These are phyloP conservation scores for Aaosphaeria pasadenensis DNA, from an alignment of 2,329 filamentous ascomycete genomes.

Conservation along the genomic window DNA sequence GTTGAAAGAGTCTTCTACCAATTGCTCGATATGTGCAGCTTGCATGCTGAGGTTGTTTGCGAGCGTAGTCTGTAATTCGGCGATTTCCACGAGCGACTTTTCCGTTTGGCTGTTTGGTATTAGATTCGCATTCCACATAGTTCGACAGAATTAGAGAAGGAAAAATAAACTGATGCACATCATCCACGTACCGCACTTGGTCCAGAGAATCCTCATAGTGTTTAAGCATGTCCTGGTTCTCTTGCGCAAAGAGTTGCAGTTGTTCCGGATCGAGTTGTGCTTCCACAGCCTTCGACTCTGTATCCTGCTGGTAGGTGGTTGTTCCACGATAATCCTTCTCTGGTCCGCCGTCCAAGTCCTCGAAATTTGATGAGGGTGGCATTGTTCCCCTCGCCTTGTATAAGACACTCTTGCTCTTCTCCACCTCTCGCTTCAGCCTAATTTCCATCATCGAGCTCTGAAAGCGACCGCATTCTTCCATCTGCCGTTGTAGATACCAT, in stretches of 20 bases:
- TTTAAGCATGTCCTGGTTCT: slow-evolving; percentile 88
- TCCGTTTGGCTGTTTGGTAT: slow-evolving; percentile 67
- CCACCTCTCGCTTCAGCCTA: slow-evolving; percentile 76
- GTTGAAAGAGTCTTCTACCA: slow-evolving; percentile 77
- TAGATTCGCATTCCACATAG: slow-evolving; percentile 8
- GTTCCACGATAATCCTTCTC: slow-evolving; percentile 23
- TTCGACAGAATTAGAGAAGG: no score
- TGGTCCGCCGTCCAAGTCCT: slow-evolving; percentile 14
- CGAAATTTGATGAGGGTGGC: slow-evolving; percentile 18
- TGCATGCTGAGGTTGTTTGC: slow-evolving; percentile 83
- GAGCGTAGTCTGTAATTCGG: slow-evolving; percentile 84
- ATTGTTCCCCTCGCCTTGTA: slow-evolving; percentile 59
- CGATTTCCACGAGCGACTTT: slow-evolving; percentile 87
- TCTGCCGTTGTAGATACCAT: slow-evolving; percentile 71
- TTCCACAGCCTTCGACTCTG: slow-evolving; percentile 39
- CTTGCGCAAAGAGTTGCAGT: slow-evolving; percentile 87
- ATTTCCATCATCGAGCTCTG: slow-evolving; percentile 94
- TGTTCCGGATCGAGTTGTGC: slow-evolving; percentile 76
- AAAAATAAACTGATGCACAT: neutral
- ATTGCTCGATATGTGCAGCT: slow-evolving; percentile 81
- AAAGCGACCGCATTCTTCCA: slow-evolving; percentile 73
- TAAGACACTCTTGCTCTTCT: slow-evolving; percentile 83
- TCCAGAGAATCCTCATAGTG: slow-evolving; percentile 92
- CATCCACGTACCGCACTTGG: slow-evolving; percentile 75
- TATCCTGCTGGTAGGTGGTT: slow-evolving; percentile 18